Conservation (phyloP, 345 rosid species). For the Xanthoceras sorbifolium region DNA sequence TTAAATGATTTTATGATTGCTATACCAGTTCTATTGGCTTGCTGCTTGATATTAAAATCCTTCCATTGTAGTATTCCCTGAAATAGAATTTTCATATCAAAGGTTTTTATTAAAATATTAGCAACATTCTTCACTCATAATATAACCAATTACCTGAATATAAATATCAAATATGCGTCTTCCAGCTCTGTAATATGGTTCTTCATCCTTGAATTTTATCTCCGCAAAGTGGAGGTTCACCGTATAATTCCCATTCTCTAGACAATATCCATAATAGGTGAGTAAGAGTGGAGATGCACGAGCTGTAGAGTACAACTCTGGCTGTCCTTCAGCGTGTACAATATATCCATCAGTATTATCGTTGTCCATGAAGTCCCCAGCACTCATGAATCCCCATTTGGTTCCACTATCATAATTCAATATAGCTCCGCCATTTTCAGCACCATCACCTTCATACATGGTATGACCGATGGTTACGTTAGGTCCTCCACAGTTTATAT, state of each 20-base stretch:
- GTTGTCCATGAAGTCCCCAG: constrained; percentile 58
- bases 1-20: constrained; percentile 21
- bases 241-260: constrained; percentile 49
- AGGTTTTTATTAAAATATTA: not conserved
- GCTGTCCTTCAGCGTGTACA: constrained; percentile 14
- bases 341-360: constrained; percentile 11
- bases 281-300: constrained; percentile 49
- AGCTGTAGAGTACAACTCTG: constrained; percentile 44
- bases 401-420: constrained; percentile 22
- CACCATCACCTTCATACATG: constrained; percentile 16
- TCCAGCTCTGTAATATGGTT: constrained; percentile 44
- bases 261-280: constrained; percentile 52
- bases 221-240: constrained; percentile 60
- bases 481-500: constrained; percentile 54
- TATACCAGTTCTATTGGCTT: constrained; percentile 28
- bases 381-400: constrained; percentile 59
- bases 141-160: constrained; percentile 42
- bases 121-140: not conserved
- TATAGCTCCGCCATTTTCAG: constrained; percentile 43
- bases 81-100: not conserved
- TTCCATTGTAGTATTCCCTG: constrained; percentile 34
- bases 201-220: constrained; percentile 46
- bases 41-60: constrained; percentile 37
- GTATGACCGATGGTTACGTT: constrained; percentile 20
- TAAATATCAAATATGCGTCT: constrained; percentile 54